These are phyloP conservation scores for Sclerotinia minor DNA, from an alignment of 2,329 filamentous ascomycete species.

Conservation along the genomic window DNA sequence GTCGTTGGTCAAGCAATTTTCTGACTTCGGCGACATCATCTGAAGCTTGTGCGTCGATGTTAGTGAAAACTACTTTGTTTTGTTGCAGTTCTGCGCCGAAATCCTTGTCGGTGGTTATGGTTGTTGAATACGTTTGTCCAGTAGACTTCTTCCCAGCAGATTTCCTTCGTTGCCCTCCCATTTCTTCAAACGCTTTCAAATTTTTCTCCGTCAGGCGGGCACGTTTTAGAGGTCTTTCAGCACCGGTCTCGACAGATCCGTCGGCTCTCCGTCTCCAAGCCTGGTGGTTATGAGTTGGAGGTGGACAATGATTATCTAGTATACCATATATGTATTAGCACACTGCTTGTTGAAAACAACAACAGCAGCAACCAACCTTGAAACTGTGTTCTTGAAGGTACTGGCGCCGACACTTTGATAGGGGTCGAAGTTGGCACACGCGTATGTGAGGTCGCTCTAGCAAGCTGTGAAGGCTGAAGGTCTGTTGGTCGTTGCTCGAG, in stretches of 20 bases:
- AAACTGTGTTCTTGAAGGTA: conserved; percentile 29
- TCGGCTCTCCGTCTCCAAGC: conserved; percentile 71
- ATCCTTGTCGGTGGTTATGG: too few species aligned
- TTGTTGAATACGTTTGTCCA: too few species aligned
- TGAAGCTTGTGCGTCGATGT: too few species aligned
- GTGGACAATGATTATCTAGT: conserved; percentile 29
- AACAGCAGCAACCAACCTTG: conserved; percentile 29
- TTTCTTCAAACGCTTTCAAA: neutral
- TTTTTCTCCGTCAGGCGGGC: conserved; percentile 4
- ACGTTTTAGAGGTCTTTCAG: neutral
- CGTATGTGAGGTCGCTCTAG: conserved; percentile 28
- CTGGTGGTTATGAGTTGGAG: conserved; percentile 62
- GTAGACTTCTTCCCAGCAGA: conserved; percentile 3
- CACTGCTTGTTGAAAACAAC: conserved; percentile 28
- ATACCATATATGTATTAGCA: conserved; percentile 29
- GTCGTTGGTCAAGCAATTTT: too few species aligned
- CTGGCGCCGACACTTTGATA: conserved; percentile 27
- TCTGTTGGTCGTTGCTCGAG: conserved; percentile 29
- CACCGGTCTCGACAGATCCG: neutral
- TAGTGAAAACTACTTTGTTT: too few species aligned
- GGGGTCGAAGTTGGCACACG: conserved; percentile 29
- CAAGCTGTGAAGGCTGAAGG: conserved; percentile 26
- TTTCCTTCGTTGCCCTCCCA: conserved; percentile 4
- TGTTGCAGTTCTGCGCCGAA: too few species aligned
- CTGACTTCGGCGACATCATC: too few species aligned